phyloP scores from a whole-genome alignment of 177 flowering plant species.

The Vitis hybrid region DNA sequence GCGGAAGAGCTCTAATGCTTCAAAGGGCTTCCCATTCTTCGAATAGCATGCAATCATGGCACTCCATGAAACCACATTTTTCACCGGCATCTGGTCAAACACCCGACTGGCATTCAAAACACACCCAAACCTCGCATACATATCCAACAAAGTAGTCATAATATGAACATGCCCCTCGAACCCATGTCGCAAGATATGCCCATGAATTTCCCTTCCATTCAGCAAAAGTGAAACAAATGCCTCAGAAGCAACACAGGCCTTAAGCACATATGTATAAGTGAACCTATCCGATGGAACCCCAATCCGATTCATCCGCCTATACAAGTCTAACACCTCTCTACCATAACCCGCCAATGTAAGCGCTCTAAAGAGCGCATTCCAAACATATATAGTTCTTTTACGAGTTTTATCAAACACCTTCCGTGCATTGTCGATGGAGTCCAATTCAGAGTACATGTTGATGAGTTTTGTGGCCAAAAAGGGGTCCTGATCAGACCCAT shows the following conservation, averaged over 20 bases:
- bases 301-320: constrained; percentile 45
- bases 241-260: constrained; percentile 68
- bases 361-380: constrained; percentile 69
- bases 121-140: constrained; percentile 70
- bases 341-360: constrained; percentile 60
- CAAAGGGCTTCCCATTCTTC: constrained; percentile 60
- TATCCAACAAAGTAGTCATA: constrained; percentile 75
- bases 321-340: constrained; percentile 48
- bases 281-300: constrained; percentile 63
- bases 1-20: constrained; percentile 61
- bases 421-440: constrained; percentile 49
- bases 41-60: constrained; percentile 84
- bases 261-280: constrained; percentile 69
- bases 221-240: constrained; percentile 21
- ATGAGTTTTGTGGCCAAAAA: constrained; percentile 80
- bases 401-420: constrained; percentile 62
- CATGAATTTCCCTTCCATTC: constrained; percentile 73
- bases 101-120: constrained; percentile 51
- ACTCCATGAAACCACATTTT: constrained; percentile 85
- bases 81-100: constrained; percentile 53
- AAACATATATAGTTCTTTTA: constrained; percentile 54
- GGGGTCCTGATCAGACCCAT: constrained; percentile 66
- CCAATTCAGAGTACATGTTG: constrained; percentile 47
- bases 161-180: constrained; percentile 53
- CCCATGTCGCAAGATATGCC: constrained; percentile 52